Evolutionary conservation across 495 filamentous ascomycete genomes (phyloP), one percentile per base, ranked within the genome.

Genomic region (Aspergillus leporis): DNA sequence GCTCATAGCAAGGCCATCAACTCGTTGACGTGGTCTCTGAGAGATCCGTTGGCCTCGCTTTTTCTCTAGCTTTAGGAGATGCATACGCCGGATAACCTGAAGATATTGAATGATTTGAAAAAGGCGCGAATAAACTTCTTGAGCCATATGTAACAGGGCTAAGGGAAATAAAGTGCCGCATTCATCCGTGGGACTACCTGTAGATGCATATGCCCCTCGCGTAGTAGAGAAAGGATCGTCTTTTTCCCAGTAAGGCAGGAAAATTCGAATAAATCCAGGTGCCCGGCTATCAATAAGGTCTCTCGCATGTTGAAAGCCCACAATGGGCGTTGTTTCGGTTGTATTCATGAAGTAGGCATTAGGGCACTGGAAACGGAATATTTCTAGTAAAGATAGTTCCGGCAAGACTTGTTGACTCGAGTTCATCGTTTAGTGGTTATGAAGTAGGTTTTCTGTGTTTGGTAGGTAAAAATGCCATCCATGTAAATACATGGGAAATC

Each of bases 61-160:
- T n/a, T 21, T 53, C 4, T 48, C 45, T n/a, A 48, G 45, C 45
- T 48, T 48, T 18, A 48, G 18, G 1, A 18, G 45, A 23, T 48
- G 23, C 18, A 23, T 48, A 23, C 45, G 45, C 45, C 23, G 16
- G 18, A 48, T 22, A 48, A 48, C 45, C 4, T 48, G 45, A 19
- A 48, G 18, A 23, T 48, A 48, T 48, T 48, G 45, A 23, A 22
- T 9, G 19, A 22, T 48, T 48, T 48, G 45, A 48, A 23, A 22
- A 22, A 48, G 23, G 12, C 45, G 9, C 21, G 21, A 2, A 9
- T 22, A 48, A 22, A 48, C 45, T 48, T 10, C 45, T 9, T 48
- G 45, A 18, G 45, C 45, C 9, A 48, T 48, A 18, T 18, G 19
- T 9, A 48, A 48, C 12, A 19, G 45, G 21, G 19, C 45, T 4